Evolutionary conservation across 2,329 filamentous ascomycete species (phyloP), one percentile per base, ranked within the genome.

Genomic region (Talaromyces sp.): DNA sequence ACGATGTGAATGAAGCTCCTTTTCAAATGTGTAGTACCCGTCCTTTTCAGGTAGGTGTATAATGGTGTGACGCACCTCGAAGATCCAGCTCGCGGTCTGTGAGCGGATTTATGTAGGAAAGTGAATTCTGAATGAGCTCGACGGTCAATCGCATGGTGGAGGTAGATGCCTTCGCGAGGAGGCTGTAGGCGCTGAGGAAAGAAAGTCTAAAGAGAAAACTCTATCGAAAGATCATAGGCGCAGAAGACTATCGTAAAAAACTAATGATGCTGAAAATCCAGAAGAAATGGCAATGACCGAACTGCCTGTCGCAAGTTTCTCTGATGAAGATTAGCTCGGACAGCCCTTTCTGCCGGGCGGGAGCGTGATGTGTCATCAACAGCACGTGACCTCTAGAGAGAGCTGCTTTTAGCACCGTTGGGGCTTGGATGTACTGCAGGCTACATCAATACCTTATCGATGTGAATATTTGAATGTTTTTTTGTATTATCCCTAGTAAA

Each of bases 31-130:
- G 90, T 90, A 96, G 91, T 86, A 96, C 54, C 62, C 59, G 61
- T 82, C 86, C 91, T 91, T 96, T 91, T 89, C 89, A 85, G 79
- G 69, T 61, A 66, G 55, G 62, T 54, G 54, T 61, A 46, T 61
- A 52, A 49, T 41, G 43, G 9, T 56, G 9, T 47, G 57, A 85
- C 91, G 86, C 89, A 97, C 94, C 94, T 96, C 94, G 87, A 69
- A 99, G 90, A 82, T 97, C 92, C 75, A 99, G 86, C 85, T 99
- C 94, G 77, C 94, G 91, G 84, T 99, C 94, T 80, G 94, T 96
- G 76, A 99, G 85, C 74, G 93, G 92, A 79, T 97, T 99, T 78
- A 97, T 89, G 83, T 97, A 99, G 75, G 93, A 97, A 65, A 96
- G 88, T 72, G 94, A 96, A 76, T 86, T 87, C 77, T 91, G 86